phyloP scores from a whole-genome alignment of 495 filamentous ascomycete species.

The Penicillium desertorum region DNA sequence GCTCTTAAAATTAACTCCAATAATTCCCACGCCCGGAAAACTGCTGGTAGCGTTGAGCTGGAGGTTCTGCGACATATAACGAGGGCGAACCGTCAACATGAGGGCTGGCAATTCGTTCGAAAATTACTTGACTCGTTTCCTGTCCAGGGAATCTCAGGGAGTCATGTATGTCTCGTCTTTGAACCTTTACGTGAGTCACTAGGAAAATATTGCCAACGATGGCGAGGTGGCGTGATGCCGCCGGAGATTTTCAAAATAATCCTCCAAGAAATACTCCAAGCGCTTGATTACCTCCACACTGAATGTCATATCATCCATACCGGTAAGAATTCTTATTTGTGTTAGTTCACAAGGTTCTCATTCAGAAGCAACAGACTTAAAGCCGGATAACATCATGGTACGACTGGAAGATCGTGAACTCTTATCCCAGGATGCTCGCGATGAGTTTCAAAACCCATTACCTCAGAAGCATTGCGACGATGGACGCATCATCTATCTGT shows the following conservation, averaged over 20 bases:
- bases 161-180: conserved; percentile 36
- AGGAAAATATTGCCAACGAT: conserved; percentile 6
- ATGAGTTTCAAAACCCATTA: conserved; percentile 25
- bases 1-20: conserved; percentile 36
- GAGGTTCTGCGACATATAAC: conserved; percentile 19
- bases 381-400: conserved; percentile 23
- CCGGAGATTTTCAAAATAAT: conserved; percentile 18
- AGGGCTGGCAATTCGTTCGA: conserved; percentile 25
- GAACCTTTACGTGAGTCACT: conserved; percentile 12
- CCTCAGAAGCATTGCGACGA: conserved; percentile 20
- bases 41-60: conserved; percentile 23
- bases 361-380: conserved; percentile 6
- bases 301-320: conserved; percentile 22
- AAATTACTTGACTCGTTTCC: conserved; percentile 35
- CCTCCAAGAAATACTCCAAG: conserved; percentile 17
- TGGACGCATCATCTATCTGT: conserved; percentile 22
- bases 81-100: conserved; percentile 45
- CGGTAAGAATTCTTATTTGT: conserved; percentile 11
- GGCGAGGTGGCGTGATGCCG: conserved; percentile 9
- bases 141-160: conserved; percentile 22
- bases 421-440: conserved; percentile 19
- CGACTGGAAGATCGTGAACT: conserved; percentile 22
- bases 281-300: conserved; percentile 20
- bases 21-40: conserved; percentile 13
- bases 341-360: conserved; percentile 11